A percentile compares a stretch with the other conserved stretches of the same genome.
phyloP scores from a whole-genome alignment of 371 early-diverging fungal species.

The Circinella umbellata region DNA sequence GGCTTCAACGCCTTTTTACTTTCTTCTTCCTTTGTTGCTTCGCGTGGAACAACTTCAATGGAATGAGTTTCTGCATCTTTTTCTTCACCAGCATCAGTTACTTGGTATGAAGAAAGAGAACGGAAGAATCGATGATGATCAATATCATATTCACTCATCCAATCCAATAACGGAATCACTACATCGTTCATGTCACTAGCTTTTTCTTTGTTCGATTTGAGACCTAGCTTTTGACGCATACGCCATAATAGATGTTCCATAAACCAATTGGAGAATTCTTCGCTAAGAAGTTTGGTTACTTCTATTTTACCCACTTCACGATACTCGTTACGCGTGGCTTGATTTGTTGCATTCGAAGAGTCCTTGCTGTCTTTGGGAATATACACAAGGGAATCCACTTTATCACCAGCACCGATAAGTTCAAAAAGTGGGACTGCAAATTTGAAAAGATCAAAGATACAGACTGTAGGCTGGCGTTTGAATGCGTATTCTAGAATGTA shows the following conservation, averaged over 20 bases:
- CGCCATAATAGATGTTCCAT: conserved; percentile 44
- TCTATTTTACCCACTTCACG: conserved; percentile 48
- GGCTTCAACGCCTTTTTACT: conserved; percentile 33
- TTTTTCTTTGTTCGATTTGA: conserved; percentile 13
- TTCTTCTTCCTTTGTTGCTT: conserved; percentile 15
- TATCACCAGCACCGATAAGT: conserved; percentile 66
- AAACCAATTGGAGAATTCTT: conserved; percentile 59
- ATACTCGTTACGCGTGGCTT: conserved; percentile 28
- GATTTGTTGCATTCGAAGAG: conserved; percentile 22
- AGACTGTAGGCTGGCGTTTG: conserved; percentile 83
- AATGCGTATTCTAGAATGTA: conserved; percentile 72
- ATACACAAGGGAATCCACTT: conserved; percentile 43
- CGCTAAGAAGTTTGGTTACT: conserved; percentile 49
- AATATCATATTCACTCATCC: conserved; percentile 59
- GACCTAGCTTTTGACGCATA: conserved; percentile 71
- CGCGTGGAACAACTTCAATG: conserved; percentile 42
- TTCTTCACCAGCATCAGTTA: conserved; percentile 43
- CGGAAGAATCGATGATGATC: conserved; percentile 84
- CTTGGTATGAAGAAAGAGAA: conserved; percentile 47
- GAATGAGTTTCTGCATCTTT: conserved; percentile 39
- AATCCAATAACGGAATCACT: conserved; percentile 71
- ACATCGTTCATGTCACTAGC: conserved; percentile 58
- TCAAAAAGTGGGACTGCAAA: conserved; percentile 73
- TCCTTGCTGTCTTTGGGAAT: conserved; percentile 29
- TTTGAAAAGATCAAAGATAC: conserved; percentile 80